These are phyloP conservation scores for Trichophaea hybrida DNA, from an alignment of 2,329 filamentous ascomycete species.

Conservation along the genomic window DNA sequence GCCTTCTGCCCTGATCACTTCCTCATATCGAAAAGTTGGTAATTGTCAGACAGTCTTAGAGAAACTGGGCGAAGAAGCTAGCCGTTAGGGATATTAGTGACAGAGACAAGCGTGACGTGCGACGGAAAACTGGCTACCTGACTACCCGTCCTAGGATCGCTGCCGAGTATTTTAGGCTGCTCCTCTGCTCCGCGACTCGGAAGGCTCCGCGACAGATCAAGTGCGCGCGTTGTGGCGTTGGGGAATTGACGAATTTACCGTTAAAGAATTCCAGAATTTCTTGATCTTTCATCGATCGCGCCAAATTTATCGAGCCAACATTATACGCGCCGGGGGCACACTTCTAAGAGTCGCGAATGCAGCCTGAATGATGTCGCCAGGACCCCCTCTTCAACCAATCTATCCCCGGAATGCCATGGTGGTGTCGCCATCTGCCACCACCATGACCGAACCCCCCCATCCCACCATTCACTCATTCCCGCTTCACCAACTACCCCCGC, in stretches of 20 bases:
- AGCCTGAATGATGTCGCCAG: slow-evolving; percentile 26
- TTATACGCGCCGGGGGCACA: neutral
- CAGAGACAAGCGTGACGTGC: slow-evolving; percentile 16
- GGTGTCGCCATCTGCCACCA: slow-evolving; percentile 17
- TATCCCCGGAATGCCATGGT: slow-evolving; percentile 14
- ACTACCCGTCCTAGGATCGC: neutral
- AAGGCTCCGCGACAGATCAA: neutral
- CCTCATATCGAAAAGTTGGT: neutral
- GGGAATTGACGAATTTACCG: neutral
- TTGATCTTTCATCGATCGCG: neutral
- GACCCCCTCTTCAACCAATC: slow-evolving; percentile 23
- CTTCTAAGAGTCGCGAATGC: slow-evolving; percentile 15
- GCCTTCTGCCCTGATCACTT: neutral
- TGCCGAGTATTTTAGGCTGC: neutral
- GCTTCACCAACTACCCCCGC: slow-evolving; percentile 18
- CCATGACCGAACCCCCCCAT: slow-evolving; percentile 19
- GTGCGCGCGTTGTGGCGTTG: neutral
- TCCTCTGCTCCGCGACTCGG: neutral
- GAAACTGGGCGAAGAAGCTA: neutral
- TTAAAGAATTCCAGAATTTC: slow-evolving; percentile 9
- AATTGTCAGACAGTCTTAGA: neutral
- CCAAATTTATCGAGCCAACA: slow-evolving; percentile 4
- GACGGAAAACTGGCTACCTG: slow-evolving; percentile 4
- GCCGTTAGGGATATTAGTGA: slow-evolving; percentile 9
- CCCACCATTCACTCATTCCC: slow-evolving; percentile 13